Evolutionary conservation across 2,329 filamentous ascomycete species (phyloP).

Genomic region (Hypoxylon sp.): DNA sequence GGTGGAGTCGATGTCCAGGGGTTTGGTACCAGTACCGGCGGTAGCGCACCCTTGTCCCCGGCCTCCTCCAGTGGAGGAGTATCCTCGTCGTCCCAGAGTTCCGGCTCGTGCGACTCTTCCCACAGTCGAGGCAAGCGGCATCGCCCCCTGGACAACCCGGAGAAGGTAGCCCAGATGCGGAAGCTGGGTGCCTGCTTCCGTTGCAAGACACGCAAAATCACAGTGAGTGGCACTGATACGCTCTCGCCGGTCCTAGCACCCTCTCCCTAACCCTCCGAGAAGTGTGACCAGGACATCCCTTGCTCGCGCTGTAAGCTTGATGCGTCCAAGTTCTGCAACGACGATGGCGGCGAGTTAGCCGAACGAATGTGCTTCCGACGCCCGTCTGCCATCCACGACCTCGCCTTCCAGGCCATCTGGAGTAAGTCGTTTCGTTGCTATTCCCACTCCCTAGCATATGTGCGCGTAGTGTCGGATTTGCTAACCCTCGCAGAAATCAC

Average conservation of each 20-base stretch:
- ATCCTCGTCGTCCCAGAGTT: conserved; percentile 27
- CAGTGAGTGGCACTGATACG: conserved; percentile 49
- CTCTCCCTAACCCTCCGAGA: conserved; percentile 26
- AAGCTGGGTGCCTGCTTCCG: conserved; percentile 57
- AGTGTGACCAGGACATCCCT: conserved; percentile 51
- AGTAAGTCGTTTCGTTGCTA: conserved; percentile 27
- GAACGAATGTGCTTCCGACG: conserved; percentile 42
- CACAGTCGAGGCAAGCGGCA: conserved; percentile 42
- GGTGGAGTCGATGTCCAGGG: conserved; percentile 32
- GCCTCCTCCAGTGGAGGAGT: conserved; percentile 33
- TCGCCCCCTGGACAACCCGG: conserved; percentile 43
- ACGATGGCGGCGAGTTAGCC: conserved; percentile 35
- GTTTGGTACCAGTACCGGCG: conserved; percentile 11
- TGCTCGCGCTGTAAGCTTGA: conserved; percentile 42
- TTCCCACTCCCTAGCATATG: not conserved
- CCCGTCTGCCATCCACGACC: conserved; percentile 24
- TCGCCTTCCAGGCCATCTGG: conserved; percentile 39
- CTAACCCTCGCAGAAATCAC: conserved; percentile 23
- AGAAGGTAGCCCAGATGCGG: conserved; percentile 59
- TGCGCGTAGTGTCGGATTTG: conserved; percentile 3
- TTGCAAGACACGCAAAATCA: conserved; percentile 57
- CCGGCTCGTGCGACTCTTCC: conserved; percentile 30
- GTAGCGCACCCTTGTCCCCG: conserved; percentile 36
- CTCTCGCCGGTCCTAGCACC: conserved; percentile 16
- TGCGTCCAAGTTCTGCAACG: conserved; percentile 36